Conservation (phyloP, 2,329 filamentous ascomycete genomes). For the Elsinoe batatas region DNA sequence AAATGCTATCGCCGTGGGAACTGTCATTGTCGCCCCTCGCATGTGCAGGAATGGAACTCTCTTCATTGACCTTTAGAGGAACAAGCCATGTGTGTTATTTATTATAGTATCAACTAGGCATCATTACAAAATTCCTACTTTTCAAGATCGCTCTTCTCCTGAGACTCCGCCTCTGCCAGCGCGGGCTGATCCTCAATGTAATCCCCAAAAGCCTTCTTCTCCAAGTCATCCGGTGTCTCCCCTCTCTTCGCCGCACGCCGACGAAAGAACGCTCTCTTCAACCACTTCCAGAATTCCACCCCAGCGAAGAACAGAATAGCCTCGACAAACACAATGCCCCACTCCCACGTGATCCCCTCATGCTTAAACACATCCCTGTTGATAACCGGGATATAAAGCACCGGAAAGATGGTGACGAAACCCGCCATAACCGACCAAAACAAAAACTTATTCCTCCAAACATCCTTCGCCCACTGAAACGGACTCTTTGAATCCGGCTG, state of each 20-base stretch:
- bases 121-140: constrained; percentile 1
- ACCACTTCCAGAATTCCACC: constrained; percentile 58
- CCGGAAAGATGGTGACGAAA: constrained; percentile 37
- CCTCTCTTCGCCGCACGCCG: constrained; percentile 17
- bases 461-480: constrained; percentile 56
- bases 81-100: neutral
- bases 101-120: neutral
- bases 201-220: constrained; percentile 16
- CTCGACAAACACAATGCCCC: constrained; percentile 56
- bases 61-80: neutral
- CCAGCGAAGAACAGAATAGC: constrained; percentile 53
- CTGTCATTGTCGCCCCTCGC: neutral
- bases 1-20: constrained; percentile 15
- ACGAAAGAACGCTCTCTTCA: constrained; percentile 49
- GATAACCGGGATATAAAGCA: constrained; percentile 56
- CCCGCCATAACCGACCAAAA: constrained; percentile 37
- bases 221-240: constrained; percentile 13
- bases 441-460: constrained; percentile 62
- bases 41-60: neutral
- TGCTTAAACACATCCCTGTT: constrained; percentile 59
- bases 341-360: constrained; percentile 57
- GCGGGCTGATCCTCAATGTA: constrained; percentile 7
- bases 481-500: constrained; percentile 51
- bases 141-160: constrained; percentile 8
- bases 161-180: constrained; percentile 1